Evolutionary conservation across 305 asterid genomes (phyloP).

Genomic region (Fraxinus sp.): DNA sequence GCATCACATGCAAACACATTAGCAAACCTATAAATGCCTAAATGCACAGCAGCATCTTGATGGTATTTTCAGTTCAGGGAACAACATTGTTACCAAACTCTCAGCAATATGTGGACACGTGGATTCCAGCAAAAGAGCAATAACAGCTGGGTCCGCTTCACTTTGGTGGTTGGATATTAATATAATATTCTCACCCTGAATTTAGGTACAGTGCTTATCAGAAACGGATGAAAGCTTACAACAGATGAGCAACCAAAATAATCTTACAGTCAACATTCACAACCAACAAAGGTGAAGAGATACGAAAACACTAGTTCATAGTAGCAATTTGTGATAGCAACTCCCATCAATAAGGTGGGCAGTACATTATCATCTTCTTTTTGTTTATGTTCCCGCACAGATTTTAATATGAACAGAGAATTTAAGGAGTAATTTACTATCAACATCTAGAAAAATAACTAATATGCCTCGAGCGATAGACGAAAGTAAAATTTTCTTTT

Average conservation of each 20-base stretch:
- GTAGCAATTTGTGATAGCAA: not conserved
- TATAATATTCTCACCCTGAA: slow-evolving; percentile 89
- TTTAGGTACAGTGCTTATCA: slow-evolving; percentile 23
- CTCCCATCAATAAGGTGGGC: not conserved
- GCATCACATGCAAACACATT: slow-evolving; percentile 36
- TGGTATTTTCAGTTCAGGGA: slow-evolving; percentile 16
- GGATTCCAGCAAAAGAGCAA: slow-evolving; percentile 79
- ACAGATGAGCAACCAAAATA: slow-evolving; percentile 21
- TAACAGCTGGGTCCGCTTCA: slow-evolving; percentile 96
- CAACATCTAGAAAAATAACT: not conserved
- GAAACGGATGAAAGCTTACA: slow-evolving; percentile 23
- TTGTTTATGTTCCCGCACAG: not conserved
- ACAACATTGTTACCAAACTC: slow-evolving; percentile 51
- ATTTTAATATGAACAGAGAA: not conserved
- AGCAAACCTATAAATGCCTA: slow-evolving; percentile 22
- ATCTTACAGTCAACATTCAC: slow-evolving; percentile 13
- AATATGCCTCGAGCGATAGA: not conserved
- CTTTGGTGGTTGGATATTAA: slow-evolving; percentile 95
- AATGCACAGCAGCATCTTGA: slow-evolving; percentile 9
- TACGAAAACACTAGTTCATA: not conserved
- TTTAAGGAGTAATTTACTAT: not conserved
- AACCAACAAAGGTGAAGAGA: slow-evolving; percentile 6
- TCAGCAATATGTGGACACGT: slow-evolving; percentile 66
- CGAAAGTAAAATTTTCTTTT: not conserved
- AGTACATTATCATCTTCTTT: not conserved